phyloP scores from a whole-genome alignment of 73 alveolate species.

The Symbiodinium natans region DNA sequence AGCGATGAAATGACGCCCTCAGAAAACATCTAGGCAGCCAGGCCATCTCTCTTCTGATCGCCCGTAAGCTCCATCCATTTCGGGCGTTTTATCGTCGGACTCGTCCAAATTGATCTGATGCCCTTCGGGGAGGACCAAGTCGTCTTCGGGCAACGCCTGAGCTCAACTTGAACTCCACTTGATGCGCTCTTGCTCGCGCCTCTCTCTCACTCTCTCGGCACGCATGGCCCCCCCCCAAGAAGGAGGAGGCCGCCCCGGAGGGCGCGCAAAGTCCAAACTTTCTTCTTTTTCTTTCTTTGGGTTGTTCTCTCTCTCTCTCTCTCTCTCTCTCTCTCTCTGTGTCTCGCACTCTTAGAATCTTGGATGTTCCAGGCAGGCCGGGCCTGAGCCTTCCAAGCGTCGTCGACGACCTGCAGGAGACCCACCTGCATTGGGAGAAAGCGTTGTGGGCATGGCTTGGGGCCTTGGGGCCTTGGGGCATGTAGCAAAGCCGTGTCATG shows the following conservation, averaged over 20 bases:
- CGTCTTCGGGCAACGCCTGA: conserved; percentile 82
- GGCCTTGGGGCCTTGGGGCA: too few species aligned
- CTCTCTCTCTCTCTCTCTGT: too few species aligned
- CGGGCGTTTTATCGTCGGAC: conserved; percentile 78
- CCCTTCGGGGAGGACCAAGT: conserved; percentile 84
- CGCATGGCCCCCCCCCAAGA: neutral
- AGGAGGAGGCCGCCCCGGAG: neutral
- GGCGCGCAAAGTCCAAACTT: too few species aligned
- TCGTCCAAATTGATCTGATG: conserved; percentile 87
- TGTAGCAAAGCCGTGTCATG: neutral
- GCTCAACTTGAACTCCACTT: too few species aligned
- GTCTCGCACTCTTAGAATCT: too few species aligned
- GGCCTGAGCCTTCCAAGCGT: conserved; percentile 55
- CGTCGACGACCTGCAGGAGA: conserved; percentile 56
- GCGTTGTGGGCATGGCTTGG: too few species aligned
- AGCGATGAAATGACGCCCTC: neutral
- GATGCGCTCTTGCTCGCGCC: too few species aligned
- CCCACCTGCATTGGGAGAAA: conserved; percentile 19
- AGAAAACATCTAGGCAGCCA: neutral
- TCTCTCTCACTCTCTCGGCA: too few species aligned
- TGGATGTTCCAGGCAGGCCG: neutral
- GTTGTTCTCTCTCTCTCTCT: too few species aligned
- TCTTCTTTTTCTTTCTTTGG: too few species aligned
- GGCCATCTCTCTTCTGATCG: conserved; percentile 44
- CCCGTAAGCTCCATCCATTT: conserved; percentile 1